phyloP scores from a whole-genome alignment of 2,329 filamentous ascomycete genomes.

The Zasmidium angulare region DNA sequence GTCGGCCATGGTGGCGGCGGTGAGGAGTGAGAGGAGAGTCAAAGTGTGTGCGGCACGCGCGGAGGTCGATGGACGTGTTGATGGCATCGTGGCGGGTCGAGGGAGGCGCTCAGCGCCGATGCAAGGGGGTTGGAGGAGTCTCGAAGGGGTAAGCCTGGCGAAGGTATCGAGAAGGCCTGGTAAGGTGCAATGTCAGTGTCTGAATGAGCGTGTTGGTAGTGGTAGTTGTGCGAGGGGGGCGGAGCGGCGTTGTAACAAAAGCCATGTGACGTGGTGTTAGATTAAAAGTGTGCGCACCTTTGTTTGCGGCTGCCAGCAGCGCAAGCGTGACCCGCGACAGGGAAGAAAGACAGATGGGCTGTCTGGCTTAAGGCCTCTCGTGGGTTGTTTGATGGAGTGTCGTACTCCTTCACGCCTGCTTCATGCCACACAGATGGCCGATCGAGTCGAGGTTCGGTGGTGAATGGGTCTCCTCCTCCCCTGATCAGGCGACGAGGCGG shows the following conservation, averaged over 20 bases:
- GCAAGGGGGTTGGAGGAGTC: constrained; percentile 50
- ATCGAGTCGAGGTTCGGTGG: background rate
- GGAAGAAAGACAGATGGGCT: constrained; percentile 7
- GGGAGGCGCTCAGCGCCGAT: constrained; percentile 52
- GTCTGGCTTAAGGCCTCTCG: background rate
- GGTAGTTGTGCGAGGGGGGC: background rate
- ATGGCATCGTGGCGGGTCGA: constrained; percentile 13
- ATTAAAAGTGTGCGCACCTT: constrained; percentile 14
- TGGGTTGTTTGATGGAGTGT: background rate
- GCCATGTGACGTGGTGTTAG: constrained; percentile 14
- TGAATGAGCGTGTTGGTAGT: background rate
- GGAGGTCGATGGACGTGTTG: constrained; percentile 6
- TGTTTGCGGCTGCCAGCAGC: constrained; percentile 25
- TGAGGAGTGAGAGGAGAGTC: constrained; percentile 18
- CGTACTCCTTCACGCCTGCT: constrained; percentile 1
- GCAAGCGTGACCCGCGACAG: constrained; percentile 19
- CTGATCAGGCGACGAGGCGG: background rate
- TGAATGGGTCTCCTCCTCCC: background rate
- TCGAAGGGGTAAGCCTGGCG: constrained; percentile 2
- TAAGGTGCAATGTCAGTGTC: background rate
- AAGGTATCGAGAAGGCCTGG: constrained; percentile 15
- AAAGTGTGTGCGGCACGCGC: constrained; percentile 10
- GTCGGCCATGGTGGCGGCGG: constrained; percentile 17
- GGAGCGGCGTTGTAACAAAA: background rate
- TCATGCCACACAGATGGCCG: constrained; percentile 6